Percentiles rank a stretch among this genome's conserved stretches.
These are phyloP conservation scores for Castanea mollissima DNA, from an alignment of 306 rosid genomes.

Conservation along the genomic window DNA sequence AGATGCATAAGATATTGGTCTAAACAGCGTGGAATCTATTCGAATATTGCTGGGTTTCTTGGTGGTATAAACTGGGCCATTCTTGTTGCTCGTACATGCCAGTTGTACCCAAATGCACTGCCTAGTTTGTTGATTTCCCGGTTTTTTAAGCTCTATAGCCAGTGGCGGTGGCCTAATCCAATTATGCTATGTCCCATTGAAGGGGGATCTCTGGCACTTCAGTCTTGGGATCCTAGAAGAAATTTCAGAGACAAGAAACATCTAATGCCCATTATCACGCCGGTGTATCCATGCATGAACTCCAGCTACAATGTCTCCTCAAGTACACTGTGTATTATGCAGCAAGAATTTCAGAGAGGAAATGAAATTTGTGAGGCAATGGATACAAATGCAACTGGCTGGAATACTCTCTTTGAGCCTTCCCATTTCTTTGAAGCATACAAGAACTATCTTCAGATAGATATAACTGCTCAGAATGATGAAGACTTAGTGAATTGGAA, in stretches of 20 bases:
- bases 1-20: neutral
- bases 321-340: neutral
- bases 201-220: neutral
- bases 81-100: constrained; percentile 1
- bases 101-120: neutral
- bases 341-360: neutral
- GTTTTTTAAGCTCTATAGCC: neutral
- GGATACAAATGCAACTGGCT: neutral
- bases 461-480: neutral
- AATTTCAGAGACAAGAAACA: neutral
- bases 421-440: neutral
- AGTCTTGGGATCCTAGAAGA: neutral
- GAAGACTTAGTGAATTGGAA: neutral
- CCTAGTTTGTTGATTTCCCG: neutral
- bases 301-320: constrained; percentile 5
- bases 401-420: neutral
- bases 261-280: neutral
- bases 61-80: constrained; percentile 4
- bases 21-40: neutral
- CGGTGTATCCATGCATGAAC: constrained; percentile 3
- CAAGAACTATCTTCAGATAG: neutral
- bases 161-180: neutral
- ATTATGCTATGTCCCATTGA: neutral
- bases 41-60: constrained; percentile 1
- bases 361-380: neutral